Percentiles rank a stretch among this genome's conserved stretches.
Conservation (phyloP, 208 protist genomes). For the Leishmania lainsoni region DNA sequence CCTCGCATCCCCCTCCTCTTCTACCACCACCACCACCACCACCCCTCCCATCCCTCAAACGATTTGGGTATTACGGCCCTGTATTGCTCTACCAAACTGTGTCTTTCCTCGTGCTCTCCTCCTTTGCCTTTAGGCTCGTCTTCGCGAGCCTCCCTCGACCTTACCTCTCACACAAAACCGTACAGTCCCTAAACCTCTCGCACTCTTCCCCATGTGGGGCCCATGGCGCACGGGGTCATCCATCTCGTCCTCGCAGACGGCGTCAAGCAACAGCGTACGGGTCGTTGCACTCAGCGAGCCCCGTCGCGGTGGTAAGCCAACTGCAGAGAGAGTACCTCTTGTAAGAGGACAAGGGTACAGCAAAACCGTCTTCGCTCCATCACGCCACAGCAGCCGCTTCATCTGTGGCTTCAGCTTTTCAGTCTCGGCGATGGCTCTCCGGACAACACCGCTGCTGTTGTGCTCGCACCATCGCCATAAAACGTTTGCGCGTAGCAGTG, state of each 20-base stretch:
- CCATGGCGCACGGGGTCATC: slow-evolving; percentile 1
- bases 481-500: not conserved
- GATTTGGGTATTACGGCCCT: not conserved
- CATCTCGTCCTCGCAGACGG: not conserved
- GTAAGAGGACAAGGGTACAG: not conserved
- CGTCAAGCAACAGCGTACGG: not conserved
- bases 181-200: slow-evolving; percentile 1
- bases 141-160: not conserved
- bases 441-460: slow-evolving; percentile 1
- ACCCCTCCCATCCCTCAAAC: not conserved
- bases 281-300: not conserved
- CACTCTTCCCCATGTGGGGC: slow-evolving; percentile 5
- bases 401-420: not conserved
- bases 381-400: not conserved
- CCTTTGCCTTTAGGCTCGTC: not conserved
- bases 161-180: not conserved
- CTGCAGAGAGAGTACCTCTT: not conserved
- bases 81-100: not conserved
- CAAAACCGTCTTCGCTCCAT: not conserved
- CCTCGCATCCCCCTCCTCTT: not conserved
- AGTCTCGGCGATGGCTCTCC: not conserved
- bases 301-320: not conserved
- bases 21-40: too few species aligned
- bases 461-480: not conserved
- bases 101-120: not conserved